Base-by-base conservation (phyloP, 164 flowering plant genomes). In the Magnolia changhungtana region DNA sequence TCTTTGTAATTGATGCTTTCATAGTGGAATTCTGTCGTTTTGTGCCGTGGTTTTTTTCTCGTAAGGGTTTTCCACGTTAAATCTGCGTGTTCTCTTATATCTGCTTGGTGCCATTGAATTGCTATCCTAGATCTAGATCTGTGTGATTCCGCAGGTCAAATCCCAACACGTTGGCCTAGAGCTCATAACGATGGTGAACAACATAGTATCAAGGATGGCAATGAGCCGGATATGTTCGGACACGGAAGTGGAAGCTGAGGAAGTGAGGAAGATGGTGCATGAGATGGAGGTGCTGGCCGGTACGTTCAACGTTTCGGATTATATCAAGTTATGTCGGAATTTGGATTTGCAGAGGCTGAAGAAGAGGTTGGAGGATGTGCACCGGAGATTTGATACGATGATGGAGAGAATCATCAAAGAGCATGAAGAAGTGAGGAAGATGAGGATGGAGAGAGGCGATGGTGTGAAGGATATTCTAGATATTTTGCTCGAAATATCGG, bases 381-480 rank as follows among this genome's bases (percentile, higher is more conserved):
- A 68, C 7, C 27, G 23, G 55, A 81, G 85, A 78, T 85, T 82
- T n/a, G 92, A 89, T 76, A 77, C 52, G 0, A 52, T 91, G 83
- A 10, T 85, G 24, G 90, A 87, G 81, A 84, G 37, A 78, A 75
- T 88, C 8, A 81, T 91, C 0, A 67, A 23, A 7, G 86, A 84
- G 7, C 79, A 80, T 0, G 82, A 82, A 72, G 79, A 81, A 37
- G 67, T 7, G 8, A 80, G 84, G 67, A 78, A 68, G 78, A 50
- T 2, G 64, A 72, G 29, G 76, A 21, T 14, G 68, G 80, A 63
- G 68, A 65, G 0, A 27, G 68, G 65, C 14, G 77, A 50, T n/a
- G 73, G 13, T 8, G 78, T 78, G 19, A 88, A 81, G 71, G 93
- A 88, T 81, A 78, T 91, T 72, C 73, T 91, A 7, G 87, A 89